These are phyloP conservation scores for Neofusicoccum parvum DNA, from an alignment of 2,329 filamentous ascomycete species.

Conservation along the genomic window DNA sequence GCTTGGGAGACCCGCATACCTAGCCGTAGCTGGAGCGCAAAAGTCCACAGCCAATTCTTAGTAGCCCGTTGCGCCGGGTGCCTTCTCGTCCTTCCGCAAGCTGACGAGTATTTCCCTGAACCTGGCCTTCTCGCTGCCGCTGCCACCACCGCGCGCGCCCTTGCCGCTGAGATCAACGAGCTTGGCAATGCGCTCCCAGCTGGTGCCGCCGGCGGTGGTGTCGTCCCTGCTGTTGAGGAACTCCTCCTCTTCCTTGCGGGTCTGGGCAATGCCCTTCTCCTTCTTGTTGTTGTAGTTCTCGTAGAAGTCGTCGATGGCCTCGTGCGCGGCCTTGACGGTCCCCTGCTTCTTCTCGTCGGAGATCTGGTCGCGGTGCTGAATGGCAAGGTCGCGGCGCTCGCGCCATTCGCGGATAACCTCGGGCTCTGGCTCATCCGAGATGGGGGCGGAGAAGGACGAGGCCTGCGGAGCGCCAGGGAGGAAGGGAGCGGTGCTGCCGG, in stretches of 20 bases:
- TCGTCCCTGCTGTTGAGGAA: conserved; percentile 89
- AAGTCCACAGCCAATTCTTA: conserved; percentile 19
- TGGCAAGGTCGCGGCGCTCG: conserved; percentile 79
- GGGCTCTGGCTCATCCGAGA: conserved; percentile 78
- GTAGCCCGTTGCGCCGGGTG: conserved; percentile 60
- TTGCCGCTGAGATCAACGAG: conserved; percentile 97
- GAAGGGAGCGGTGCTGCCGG: conserved; percentile 65
- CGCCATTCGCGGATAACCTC: conserved; percentile 91
- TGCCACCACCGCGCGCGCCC: conserved; percentile 80
- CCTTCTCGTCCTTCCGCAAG: conserved; percentile 90
- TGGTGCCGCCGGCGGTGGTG: conserved; percentile 90
- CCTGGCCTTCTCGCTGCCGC: conserved; percentile 90
- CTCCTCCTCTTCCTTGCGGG: conserved; percentile 87
- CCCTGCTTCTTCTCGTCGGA: conserved; percentile 80
- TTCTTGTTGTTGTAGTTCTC: conserved; percentile 99
- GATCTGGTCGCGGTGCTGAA: conserved; percentile 81
- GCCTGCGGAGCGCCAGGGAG: conserved; percentile 44
- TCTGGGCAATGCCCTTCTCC: conserved; percentile 88
- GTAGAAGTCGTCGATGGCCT: conserved; percentile 98
- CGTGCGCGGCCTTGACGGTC: conserved; percentile 84
- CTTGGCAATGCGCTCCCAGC: conserved; percentile 98
- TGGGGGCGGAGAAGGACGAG: conserved; percentile 47
- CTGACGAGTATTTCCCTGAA: conserved; percentile 89
- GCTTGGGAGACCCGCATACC: not conserved
- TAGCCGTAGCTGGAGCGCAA: not conserved